Evolutionary conservation across 2,329 filamentous ascomycete species (phyloP).

Genomic region (Davidsoniella virescens): DNA sequence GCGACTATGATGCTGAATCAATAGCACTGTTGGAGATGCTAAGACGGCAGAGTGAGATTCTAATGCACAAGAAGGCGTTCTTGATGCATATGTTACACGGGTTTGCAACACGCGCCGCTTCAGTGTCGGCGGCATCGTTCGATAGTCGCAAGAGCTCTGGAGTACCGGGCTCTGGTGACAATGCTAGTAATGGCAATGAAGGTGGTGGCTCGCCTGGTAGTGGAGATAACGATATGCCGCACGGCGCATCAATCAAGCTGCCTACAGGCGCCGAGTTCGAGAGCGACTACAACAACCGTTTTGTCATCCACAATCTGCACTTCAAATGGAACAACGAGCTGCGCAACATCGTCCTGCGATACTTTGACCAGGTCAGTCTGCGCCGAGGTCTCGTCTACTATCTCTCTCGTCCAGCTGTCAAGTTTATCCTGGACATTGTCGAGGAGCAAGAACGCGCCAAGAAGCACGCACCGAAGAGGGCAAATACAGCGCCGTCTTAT

Average conservation of each 20-base stretch:
- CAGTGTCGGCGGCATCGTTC: slow-evolving; percentile 2
- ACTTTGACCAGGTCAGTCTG: slow-evolving; percentile 94
- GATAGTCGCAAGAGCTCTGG: not conserved
- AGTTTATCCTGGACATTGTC: slow-evolving; percentile 95
- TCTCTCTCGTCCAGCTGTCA: slow-evolving; percentile 84
- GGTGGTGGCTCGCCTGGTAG: slow-evolving; percentile 11
- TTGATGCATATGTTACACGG: slow-evolving; percentile 37
- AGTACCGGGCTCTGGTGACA: too few relatives aligned
- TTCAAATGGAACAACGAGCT: slow-evolving; percentile 97
- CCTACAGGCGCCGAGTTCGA: slow-evolving; percentile 64
- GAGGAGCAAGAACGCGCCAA: slow-evolving; percentile 78
- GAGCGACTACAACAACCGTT: slow-evolving; percentile 94
- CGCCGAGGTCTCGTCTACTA: slow-evolving; percentile 95
- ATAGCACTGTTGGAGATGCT: slow-evolving; percentile 45
- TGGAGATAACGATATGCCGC: slow-evolving; percentile 30
- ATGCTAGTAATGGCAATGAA: not conserved
- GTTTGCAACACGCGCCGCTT: slow-evolving; percentile 4
- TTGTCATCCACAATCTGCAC: slow-evolving; percentile 94
- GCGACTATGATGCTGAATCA: slow-evolving; percentile 33
- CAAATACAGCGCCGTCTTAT: slow-evolving; percentile 10
- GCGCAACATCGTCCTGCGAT: slow-evolving; percentile 88
- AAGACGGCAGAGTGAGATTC: slow-evolving; percentile 35
- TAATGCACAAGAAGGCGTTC: slow-evolving; percentile 42
- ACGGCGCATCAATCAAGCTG: slow-evolving; percentile 42
- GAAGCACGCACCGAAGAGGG: slow-evolving; percentile 15